Base-by-base conservation (phyloP, 2,329 filamentous ascomycete genomes). In the Pleomassaria siparia region DNA sequence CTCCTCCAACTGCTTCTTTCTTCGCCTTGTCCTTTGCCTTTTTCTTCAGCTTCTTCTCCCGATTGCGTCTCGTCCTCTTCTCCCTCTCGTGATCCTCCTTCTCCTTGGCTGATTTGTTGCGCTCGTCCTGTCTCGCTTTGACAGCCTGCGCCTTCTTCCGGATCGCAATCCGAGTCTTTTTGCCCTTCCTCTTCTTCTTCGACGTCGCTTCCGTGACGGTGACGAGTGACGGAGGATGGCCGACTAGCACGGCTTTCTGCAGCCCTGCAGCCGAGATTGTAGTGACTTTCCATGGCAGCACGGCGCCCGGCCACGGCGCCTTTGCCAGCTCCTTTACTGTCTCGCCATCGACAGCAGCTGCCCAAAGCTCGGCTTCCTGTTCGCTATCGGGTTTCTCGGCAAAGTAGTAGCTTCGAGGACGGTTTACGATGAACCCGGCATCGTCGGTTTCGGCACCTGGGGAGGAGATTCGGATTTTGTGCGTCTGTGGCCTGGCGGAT, bases 41-140 rank as follows among this genome's bases (percentile, higher is more conserved):
- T 51, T 64, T 67, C 50, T 69, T 71, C 30, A 70, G 49, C 49
- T 71, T 70, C 58, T 70, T 71, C 49, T 70, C 66, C 13, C 67
- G 54, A 47, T 71, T 71, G n/a, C 60, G 56, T 42, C 65, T 56
- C 2, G 66, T 69, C 33, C 62, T 54, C 56, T 70, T 71, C 52
- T 70, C 67, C 12, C 61, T 58, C 44, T 68, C 66, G 4, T 62
- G 58, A 15, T 67, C 64, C 30, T 67, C 61, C 47, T 67, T 70
- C 44, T 66, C 63, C 10, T 59, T 51, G 10, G 63, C 59, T 29
- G 64, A 49, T 43, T 49, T 59, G 20, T 57, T 55, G 28, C 55
- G 47, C 44, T 67, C 60, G 6, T 52, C 53, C 15, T 57, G 48
- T 49, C 63, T 71, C 20, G 50, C 43, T 28, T 59, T 58, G 7